phyloP scores from a whole-genome alignment of 2,329 filamentous ascomycete species.

The Claviceps capensis region DNA sequence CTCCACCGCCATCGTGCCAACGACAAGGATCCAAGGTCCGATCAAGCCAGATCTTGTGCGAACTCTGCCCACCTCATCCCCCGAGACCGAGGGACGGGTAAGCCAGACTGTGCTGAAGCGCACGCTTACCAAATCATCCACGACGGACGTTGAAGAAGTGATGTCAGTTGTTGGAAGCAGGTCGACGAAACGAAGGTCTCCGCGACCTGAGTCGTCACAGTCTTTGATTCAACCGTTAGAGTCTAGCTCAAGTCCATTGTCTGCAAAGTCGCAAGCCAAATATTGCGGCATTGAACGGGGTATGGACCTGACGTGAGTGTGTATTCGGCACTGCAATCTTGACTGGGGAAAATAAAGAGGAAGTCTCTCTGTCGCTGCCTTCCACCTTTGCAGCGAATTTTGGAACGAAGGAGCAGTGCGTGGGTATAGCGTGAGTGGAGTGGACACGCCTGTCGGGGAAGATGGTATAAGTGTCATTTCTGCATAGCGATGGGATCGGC shows the following conservation, averaged over 20 bases:
- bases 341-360: not conserved
- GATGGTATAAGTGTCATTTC: slow-evolving; percentile 3
- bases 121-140: not conserved
- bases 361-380: too few species aligned
- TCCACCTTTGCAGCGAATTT: too few species aligned
- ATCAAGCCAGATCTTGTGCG: not conserved
- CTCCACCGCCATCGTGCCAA: not conserved
- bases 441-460: not conserved
- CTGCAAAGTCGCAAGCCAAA: not conserved
- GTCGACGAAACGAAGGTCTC: not conserved
- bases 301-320: slow-evolving; percentile 7
- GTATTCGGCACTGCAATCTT: not conserved
- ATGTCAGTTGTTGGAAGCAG: not conserved
- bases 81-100: slow-evolving; percentile 2
- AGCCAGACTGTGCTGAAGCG: not conserved
- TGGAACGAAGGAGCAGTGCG: too few species aligned
- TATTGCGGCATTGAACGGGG: slow-evolving; percentile 22
- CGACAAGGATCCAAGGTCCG: not conserved
- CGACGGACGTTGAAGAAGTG: slow-evolving; percentile 2
- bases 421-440: too few species aligned
- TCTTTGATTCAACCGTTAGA: slow-evolving; percentile 3
- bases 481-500: slow-evolving; percentile 7
- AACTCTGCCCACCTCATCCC: slow-evolving; percentile 5
- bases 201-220: not conserved
- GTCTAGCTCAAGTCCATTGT: slow-evolving; percentile 3